These are phyloP conservation scores for Candida dajiaensis DNA, from an alignment of 805 yeast species.

Conservation along the genomic window DNA sequence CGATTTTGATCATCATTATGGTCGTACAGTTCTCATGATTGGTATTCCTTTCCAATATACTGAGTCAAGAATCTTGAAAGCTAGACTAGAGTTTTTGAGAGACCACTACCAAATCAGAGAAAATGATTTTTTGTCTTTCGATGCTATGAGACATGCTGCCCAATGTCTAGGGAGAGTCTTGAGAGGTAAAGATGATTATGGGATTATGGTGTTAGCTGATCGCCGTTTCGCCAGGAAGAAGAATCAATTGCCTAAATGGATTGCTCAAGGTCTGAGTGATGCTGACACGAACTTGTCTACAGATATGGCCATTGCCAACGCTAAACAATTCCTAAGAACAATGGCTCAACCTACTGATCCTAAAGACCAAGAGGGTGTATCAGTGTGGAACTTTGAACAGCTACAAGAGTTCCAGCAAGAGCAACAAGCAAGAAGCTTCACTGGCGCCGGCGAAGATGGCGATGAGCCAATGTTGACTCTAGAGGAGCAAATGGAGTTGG, in stretches of 20 bases:
- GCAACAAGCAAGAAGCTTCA: constrained; percentile 28
- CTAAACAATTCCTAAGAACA: constrained; percentile 84
- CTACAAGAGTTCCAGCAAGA: constrained; percentile 51
- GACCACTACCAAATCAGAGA: constrained; percentile 92
- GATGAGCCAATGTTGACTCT: constrained; percentile 22
- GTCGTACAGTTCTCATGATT: constrained; percentile 95
- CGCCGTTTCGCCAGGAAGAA: constrained; percentile 84
- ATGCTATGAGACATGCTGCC: constrained; percentile 99
- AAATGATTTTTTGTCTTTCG: constrained; percentile 92
- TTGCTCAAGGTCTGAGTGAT: constrained; percentile 85
- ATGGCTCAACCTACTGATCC: constrained; percentile 92
- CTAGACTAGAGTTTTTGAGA: constrained; percentile 86
- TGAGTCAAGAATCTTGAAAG: constrained; percentile 91
- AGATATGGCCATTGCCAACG: constrained; percentile 95
- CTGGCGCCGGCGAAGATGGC: constrained; percentile 21
- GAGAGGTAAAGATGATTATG: constrained; percentile 98
- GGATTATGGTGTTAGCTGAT: constrained; percentile 97
- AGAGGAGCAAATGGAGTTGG: constrained; percentile 23
- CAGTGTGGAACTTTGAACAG: constrained; percentile 84
- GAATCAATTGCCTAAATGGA: constrained; percentile 93
- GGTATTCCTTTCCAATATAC: constrained; percentile 99
- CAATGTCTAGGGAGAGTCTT: constrained; percentile 96
- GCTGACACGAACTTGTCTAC: constrained; percentile 90
- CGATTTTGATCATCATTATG: constrained; percentile 98
- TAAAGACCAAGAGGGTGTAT: constrained; percentile 87